Evolutionary conservation across 345 rosid species (phyloP).

Genomic region (Cardiospermum halicacabum): DNA sequence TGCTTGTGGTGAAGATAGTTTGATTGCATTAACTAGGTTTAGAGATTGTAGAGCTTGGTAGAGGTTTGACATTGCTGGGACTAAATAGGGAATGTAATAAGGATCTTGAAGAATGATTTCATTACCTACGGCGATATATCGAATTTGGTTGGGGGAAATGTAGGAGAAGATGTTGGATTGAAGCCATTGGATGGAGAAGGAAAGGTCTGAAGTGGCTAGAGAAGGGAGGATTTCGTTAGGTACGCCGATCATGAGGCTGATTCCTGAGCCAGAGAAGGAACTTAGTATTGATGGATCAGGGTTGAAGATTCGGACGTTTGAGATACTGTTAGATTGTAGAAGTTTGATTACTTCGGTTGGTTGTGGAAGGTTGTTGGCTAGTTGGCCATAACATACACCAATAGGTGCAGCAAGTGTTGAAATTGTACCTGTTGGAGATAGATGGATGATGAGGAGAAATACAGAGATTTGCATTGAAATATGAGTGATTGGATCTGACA

Average conservation of each 20-base stretch:
- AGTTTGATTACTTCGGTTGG: slow-evolving; percentile 12
- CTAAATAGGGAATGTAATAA: slow-evolving; percentile 26
- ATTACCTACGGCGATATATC: slow-evolving; percentile 53
- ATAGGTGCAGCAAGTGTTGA: slow-evolving; percentile 26
- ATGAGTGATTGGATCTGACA: not conserved
- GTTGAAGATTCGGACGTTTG: slow-evolving; percentile 32
- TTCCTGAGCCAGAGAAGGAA: slow-evolving; percentile 33
- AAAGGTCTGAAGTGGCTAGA: slow-evolving; percentile 17
- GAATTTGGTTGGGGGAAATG: slow-evolving; percentile 28
- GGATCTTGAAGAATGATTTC: slow-evolving; percentile 33
- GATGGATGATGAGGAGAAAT: slow-evolving; percentile 7
- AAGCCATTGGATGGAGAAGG: slow-evolving; percentile 29
- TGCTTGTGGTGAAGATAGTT: slow-evolving; percentile 41
- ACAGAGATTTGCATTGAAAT: not conserved
- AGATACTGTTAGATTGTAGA: slow-evolving; percentile 27
- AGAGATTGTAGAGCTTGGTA: slow-evolving; percentile 22
- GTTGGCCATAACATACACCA: slow-evolving; percentile 36
- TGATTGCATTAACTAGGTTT: slow-evolving; percentile 23
- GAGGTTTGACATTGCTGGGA: slow-evolving; percentile 29
- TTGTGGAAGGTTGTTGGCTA: slow-evolving; percentile 34
- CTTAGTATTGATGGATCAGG: slow-evolving; percentile 20
- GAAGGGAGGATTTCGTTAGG: slow-evolving; percentile 37
- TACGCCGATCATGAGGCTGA: slow-evolving; percentile 29
- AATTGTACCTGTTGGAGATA: slow-evolving; percentile 13
- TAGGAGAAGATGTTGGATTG: slow-evolving; percentile 27